Base-by-base conservation (phyloP, 495 filamentous ascomycete species). In the Xylaria venustula region DNA sequence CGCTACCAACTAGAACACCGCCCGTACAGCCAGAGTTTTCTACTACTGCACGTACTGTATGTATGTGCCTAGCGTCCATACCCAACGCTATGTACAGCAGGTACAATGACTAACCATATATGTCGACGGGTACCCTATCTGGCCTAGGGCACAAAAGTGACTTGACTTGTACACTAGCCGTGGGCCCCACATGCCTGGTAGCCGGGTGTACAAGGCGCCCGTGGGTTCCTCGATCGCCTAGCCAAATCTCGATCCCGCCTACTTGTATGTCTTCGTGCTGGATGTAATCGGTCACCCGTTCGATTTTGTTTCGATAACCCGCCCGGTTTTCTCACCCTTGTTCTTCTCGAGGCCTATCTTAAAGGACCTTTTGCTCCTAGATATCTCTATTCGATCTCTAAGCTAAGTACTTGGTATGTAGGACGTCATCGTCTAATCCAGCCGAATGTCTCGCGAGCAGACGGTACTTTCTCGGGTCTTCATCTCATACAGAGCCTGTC, bases 241-340 rank as follows among this genome's bases (percentile, higher is more conserved):
- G 59, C 17, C 60, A 62, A 62, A 56, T 57, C 60, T 51, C 59
- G 59, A 62, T 62, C 59, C 55, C 20, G 26, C 51, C 15, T 25
- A 17, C 17, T 42, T 42, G 12, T 34, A 28, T 32, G 30, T 41
- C 45, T 19, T 20, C 40, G 34, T 22, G 7, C 25, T 46, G 32
- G 15, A 17, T 25, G 17, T 20, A 12, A 22, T 36, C 42, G 44
- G 30, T 48, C 41, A 48, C 14, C 52, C 23, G 42, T 26, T 32
- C 20, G 41, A 23, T 46, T 7, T 40, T 12, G 44, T 58, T 19
- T 26, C 54, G 34, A 37, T 37, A 28, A 14, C 20, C 26, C 40
- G 46, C 45, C 32, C 20, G 50, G 6, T 60, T 53, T 36, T 23
- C 23, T n/a, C 14, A 36, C 42, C 54, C 45, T 48, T 47, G 42